Percentiles rank a stretch among this genome's conserved stretches.
phyloP scores from a whole-genome alignment of 2,329 filamentous ascomycete species.

The Ampelomyces quisqualis region DNA sequence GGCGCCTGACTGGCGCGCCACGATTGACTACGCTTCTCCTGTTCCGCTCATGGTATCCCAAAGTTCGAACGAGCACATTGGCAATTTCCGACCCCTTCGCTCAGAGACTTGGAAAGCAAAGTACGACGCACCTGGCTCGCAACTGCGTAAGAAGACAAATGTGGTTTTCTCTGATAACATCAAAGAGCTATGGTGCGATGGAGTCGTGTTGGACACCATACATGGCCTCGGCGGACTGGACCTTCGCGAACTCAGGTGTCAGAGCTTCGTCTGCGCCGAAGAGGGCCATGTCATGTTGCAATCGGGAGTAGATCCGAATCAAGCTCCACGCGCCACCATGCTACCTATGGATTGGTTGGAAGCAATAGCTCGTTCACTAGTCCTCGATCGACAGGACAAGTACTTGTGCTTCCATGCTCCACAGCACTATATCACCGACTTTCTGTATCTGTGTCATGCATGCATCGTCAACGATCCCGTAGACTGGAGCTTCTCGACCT shows the following conservation, averaged over 20 bases:
- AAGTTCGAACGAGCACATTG: slow-evolving; percentile 29
- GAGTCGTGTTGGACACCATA: slow-evolving; percentile 26
- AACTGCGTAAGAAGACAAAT: slow-evolving; percentile 17
- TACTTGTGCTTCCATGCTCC: slow-evolving; percentile 32
- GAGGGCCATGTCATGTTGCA: slow-evolving; percentile 20
- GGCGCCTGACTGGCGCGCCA: slow-evolving; percentile 28
- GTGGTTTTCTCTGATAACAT: slow-evolving; percentile 26
- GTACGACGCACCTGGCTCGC: slow-evolving; percentile 30
- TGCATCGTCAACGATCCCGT: slow-evolving; percentile 20
- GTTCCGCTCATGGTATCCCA: slow-evolving; percentile 40
- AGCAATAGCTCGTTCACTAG: slow-evolving; percentile 27
- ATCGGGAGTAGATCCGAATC: slow-evolving; percentile 3
- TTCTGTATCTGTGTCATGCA: slow-evolving; percentile 28
- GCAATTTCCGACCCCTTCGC: slow-evolving; percentile 32
- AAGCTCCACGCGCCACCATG: slow-evolving; percentile 10
- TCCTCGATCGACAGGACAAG: slow-evolving; percentile 35
- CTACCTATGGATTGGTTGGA: slow-evolving; percentile 21
- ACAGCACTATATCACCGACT: slow-evolving; percentile 26
- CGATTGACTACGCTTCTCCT: slow-evolving; percentile 30
- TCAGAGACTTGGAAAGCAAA: slow-evolving; percentile 23
- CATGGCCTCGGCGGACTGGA: slow-evolving; percentile 30
- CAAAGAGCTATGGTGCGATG: slow-evolving; percentile 27
- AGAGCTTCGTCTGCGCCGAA: slow-evolving; percentile 25
- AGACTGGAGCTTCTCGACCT: slow-evolving; percentile 30
- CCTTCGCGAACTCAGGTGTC: slow-evolving; percentile 28